Evolutionary conservation across 345 rosid species (phyloP).

Genomic region (Lepidium didymum): DNA sequence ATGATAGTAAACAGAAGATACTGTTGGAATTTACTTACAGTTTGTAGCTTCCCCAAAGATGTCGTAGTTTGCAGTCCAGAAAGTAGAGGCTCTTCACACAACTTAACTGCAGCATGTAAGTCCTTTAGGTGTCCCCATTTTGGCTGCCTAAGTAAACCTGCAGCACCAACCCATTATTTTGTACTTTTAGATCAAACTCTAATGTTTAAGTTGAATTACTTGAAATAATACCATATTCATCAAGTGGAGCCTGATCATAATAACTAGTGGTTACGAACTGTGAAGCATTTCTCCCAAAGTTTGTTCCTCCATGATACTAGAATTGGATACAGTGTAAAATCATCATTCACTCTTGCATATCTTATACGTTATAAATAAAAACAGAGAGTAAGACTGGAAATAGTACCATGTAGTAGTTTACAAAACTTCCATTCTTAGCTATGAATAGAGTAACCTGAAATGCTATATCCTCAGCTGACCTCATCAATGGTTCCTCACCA

Average conservation of each 20-base stretch:
- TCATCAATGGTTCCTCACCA: constrained; percentile 40
- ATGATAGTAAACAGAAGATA: not conserved
- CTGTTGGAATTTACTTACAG: constrained; percentile 37
- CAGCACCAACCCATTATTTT: not conserved
- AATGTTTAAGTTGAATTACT: not conserved
- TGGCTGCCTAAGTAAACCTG: constrained; percentile 66
- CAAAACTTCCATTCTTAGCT: constrained; percentile 70
- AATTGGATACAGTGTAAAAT: not conserved
- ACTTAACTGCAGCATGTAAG: constrained; percentile 56
- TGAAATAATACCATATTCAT: constrained; percentile 61
- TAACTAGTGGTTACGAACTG: constrained; percentile 53
- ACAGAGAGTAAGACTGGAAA: not conserved
- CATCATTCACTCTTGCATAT: not conserved
- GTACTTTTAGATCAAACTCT: constrained; percentile 1
- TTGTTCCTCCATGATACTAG: constrained; percentile 91
- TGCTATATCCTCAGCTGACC: constrained; percentile 74
- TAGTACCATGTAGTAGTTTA: constrained; percentile 86
- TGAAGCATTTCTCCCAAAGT: constrained; percentile 62
- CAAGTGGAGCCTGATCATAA: constrained; percentile 78
- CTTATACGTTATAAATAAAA: not conserved
- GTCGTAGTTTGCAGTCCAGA: constrained; percentile 31
- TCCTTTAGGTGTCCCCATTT: constrained; percentile 82
- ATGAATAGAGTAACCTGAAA: constrained; percentile 66
- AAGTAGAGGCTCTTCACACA: constrained; percentile 48
- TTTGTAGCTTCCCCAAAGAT: constrained; percentile 45